phyloP scores from a whole-genome alignment of 768 basidiomycete species.

The Trametes sanguinea region DNA sequence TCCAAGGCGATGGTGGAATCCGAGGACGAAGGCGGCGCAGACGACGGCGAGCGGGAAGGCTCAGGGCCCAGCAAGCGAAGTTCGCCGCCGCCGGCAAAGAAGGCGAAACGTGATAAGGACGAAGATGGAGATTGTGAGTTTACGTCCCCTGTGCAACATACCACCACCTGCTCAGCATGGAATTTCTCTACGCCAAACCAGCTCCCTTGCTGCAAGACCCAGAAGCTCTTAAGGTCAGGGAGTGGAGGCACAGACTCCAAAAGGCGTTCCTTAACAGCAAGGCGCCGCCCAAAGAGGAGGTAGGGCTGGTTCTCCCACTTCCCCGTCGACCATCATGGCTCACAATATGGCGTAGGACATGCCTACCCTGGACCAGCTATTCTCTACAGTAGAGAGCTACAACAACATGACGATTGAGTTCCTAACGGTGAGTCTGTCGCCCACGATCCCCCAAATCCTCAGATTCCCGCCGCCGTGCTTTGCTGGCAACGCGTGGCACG shows the following conservation, averaged over 20 bases:
- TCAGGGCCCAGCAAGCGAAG: conserved; percentile 53
- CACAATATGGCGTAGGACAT: conserved; percentile 58
- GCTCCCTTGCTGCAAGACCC: conserved; percentile 54
- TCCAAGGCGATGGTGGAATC: conserved; percentile 67
- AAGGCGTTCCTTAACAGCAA: conserved; percentile 78
- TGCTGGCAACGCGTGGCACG: conserved; percentile 30
- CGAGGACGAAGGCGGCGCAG: conserved; percentile 49
- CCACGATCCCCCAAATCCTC: neutral
- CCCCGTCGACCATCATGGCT: conserved; percentile 6
- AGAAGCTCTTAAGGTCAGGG: conserved; percentile 75
- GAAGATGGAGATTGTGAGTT: conserved; percentile 60
- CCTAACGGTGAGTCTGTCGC: conserved; percentile 48
- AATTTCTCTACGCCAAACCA: conserved; percentile 14
- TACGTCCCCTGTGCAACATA: neutral
- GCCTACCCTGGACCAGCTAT: conserved; percentile 68
- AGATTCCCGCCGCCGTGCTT: conserved; percentile 29
- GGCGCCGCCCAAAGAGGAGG: conserved; percentile 63
- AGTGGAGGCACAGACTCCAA: conserved; percentile 92
- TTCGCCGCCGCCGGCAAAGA: conserved; percentile 67
- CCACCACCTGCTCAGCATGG: neutral
- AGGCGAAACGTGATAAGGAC: conserved; percentile 59
- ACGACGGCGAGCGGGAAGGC: conserved; percentile 39
- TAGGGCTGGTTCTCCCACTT: conserved; percentile 35
- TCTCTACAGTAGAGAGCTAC: conserved; percentile 76
- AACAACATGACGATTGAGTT: conserved; percentile 78